Evolutionary conservation across 2,329 filamentous ascomycete genomes (phyloP).

Genomic region (Colletotrichum liriopes): DNA sequence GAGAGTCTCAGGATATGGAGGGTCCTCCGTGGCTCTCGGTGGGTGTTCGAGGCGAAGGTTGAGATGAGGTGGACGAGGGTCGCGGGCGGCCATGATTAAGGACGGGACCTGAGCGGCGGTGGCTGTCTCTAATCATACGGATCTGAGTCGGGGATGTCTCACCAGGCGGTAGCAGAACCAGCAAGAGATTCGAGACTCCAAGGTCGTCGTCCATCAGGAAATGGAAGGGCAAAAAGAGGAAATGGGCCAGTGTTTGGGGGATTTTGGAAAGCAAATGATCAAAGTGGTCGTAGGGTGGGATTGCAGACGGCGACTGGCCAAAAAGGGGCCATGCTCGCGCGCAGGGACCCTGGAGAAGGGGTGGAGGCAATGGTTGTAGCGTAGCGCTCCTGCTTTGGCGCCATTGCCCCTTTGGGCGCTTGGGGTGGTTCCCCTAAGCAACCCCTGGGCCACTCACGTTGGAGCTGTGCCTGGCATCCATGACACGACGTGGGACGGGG

Average conservation of each 20-base stretch:
- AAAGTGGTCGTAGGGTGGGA: slow-evolving; percentile 36
- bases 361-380: slow-evolving; percentile 28
- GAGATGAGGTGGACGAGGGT: slow-evolving; percentile 36
- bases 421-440: slow-evolving; percentile 35
- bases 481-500: slow-evolving; percentile 32
- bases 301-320: slow-evolving; percentile 39
- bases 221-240: slow-evolving; percentile 38
- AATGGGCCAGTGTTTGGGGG: slow-evolving; percentile 36
- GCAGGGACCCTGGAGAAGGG: slow-evolving; percentile 28
- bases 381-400: slow-evolving; percentile 32
- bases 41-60: slow-evolving; percentile 40
- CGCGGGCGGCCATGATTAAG: slow-evolving; percentile 40
- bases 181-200: slow-evolving; percentile 25
- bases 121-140: slow-evolving; percentile 34
- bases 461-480: slow-evolving; percentile 35
- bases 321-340: slow-evolving; percentile 41
- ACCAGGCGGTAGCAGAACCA: slow-evolving; percentile 28
- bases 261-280: slow-evolving; percentile 31
- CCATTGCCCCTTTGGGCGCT: slow-evolving; percentile 41
- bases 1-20: slow-evolving; percentile 42
- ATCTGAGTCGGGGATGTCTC: slow-evolving; percentile 38
- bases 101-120: slow-evolving; percentile 40
- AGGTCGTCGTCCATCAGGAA: slow-evolving; percentile 37
- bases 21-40: slow-evolving; percentile 37
- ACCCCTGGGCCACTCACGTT: slow-evolving; percentile 16